phyloP scores from a whole-genome alignment of 257 asterid genomes.

The Eustoma russellianum region DNA sequence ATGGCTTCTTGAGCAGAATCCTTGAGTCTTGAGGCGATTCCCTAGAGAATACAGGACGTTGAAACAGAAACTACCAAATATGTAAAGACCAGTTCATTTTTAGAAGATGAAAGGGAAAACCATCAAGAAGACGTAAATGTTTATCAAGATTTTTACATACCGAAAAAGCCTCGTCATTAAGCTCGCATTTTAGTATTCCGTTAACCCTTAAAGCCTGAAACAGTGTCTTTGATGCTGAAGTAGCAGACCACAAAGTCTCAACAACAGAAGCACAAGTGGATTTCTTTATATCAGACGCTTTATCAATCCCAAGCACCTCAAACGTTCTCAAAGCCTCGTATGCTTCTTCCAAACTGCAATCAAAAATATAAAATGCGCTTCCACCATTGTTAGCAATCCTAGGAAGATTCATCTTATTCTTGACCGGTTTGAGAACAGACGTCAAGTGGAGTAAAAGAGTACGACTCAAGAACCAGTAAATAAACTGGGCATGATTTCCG shows the following conservation, averaged over 20 bases:
- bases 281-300: slow-evolving; percentile 34
- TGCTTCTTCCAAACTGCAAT: slow-evolving; percentile 66
- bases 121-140: slow-evolving; percentile 3
- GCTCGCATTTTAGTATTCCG: slow-evolving; percentile 65
- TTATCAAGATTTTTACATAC: slow-evolving; percentile 28
- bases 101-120: slow-evolving; percentile 1
- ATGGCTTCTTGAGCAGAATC: slow-evolving; percentile 44
- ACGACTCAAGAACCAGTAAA: too few species aligned
- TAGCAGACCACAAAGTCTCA: slow-evolving; percentile 42
- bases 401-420: neutral
- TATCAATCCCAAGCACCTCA: slow-evolving; percentile 73
- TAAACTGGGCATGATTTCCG: neutral
- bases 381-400: neutral
- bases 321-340: slow-evolving; percentile 76
- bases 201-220: slow-evolving; percentile 61
- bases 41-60: slow-evolving; percentile 31
- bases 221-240: slow-evolving; percentile 53
- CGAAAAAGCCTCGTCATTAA: slow-evolving; percentile 36
- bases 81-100: neutral
- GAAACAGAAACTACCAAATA: neutral
- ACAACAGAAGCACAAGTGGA: slow-evolving; percentile 54
- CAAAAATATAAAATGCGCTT: neutral
- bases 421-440: neutral
- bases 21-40: slow-evolving; percentile 50
- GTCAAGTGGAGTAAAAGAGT: neutral